Base-by-base conservation (phyloP, 257 asterid species). In the Jacaranda mimosifolia region DNA sequence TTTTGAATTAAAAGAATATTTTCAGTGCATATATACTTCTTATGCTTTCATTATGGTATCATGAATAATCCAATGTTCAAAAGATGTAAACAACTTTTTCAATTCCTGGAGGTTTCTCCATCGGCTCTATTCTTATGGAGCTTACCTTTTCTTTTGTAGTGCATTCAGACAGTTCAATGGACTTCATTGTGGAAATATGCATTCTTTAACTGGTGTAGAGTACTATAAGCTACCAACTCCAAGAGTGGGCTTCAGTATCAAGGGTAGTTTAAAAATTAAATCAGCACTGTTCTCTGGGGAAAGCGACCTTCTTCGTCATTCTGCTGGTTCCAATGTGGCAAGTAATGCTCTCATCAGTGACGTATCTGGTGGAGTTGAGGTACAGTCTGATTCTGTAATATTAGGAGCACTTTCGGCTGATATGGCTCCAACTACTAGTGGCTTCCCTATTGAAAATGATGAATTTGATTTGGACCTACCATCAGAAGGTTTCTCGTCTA, bases 391-490 rank as follows among this genome's bases (percentile, higher is more conserved):
- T 83, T 81, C 91, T 6, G 65, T 77, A 19, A 63, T 84, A 17
- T 83, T 88, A 65, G 94, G 86, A 78, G 78, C 88, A 35, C 91
- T 87, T 73, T 82, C 88, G 15, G 94, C 95, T 21, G 96, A 93
- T 80, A 78, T 83, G 85, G 83, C 87, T 70, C 84, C 88, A 7
- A 85, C 85, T 63, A 74, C 87, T 51, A 73, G 87, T 75, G 91
- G 91, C 42, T 91, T 90, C 77, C 81, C 87, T 18, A 81, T 78
- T 57, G 97, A 88, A 17, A 80, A 64, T 70, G 94, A 80, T 66
- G 97, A 89, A 76, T 89, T 76, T 48, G 95, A 88, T 74, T 76
- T 95, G 87, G 99, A 95, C 83, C 68, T 62, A 40, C 98, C 97
- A 1, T 85, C 92, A 3, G 83, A 78, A 87, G 98, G 96, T 73